These are phyloP conservation scores for Lentinula lateritia DNA, from an alignment of 768 basidiomycete genomes.

Conservation along the genomic window DNA sequence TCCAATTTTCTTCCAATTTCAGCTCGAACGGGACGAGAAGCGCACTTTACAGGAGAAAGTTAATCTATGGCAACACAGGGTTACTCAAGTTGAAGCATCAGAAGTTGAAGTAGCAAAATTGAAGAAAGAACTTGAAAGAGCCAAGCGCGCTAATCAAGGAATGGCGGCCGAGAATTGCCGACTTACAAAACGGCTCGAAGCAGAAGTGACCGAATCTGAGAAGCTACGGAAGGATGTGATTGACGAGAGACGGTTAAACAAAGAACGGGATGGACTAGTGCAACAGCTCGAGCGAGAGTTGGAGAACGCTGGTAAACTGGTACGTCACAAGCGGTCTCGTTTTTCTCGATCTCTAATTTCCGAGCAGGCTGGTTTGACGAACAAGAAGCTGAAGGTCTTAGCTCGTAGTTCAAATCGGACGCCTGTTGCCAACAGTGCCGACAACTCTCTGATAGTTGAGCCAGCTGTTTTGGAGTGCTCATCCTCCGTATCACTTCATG, in stretches of 20 bases:
- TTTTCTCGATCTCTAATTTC: neutral
- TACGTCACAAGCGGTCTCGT: neutral
- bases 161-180: neutral
- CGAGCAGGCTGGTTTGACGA: neutral
- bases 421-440: neutral
- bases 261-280: neutral
- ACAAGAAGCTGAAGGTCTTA: neutral
- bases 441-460: neutral
- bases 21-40: constrained; percentile 5
- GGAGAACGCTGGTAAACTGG: neutral
- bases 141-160: neutral
- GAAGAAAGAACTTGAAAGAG: neutral
- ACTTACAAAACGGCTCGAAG: neutral
- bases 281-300: neutral
- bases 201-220: neutral
- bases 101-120: neutral
- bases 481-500: neutral
- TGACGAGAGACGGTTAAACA: neutral
- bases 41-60: neutral
- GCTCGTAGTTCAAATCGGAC: neutral
- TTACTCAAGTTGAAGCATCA: neutral
- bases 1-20: neutral
- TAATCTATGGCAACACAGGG: neutral
- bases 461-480: neutral
- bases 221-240: neutral